Evolutionary conservation across 140 eudicot species (phyloP), one percentile per base, ranked within the genome.

Genomic region (Stevia rebaudiana): DNA sequence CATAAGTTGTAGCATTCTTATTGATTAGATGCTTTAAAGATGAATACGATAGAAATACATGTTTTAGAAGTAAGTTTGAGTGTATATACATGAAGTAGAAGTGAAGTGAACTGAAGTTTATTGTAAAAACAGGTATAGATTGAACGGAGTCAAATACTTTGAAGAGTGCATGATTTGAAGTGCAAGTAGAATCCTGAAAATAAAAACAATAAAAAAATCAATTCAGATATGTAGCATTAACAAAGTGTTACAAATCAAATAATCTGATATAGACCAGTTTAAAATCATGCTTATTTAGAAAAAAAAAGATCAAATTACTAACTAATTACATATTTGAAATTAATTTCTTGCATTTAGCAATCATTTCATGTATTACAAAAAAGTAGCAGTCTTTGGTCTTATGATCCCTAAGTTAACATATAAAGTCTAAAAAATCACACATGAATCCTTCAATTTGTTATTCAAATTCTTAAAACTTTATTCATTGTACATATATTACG

Each of bases 71-170:
- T 78, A 77, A 22, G 11, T 68, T 74, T 28, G 82, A 67, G 72
- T 91, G 87, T 55, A 87, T 18, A 58, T 76, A 70, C 82, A 74
- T 12, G 70, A 91, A 87, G 74, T 75, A 65, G 35, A 36, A 48
- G 6, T 95, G 92, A 68, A 79, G 51, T 23, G 92, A 76, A 52
- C 53, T 66, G 68, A 74, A 80, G 82, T 87, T 68, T 42, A 91
- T 53, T 0, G 78, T 37, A 65, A 87, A 82, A 37, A 74, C 33
- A 11, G 96, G 95, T 50, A 65, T 46, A 30, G 50, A 69, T 64
- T 79, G 41, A 51, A 63, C 59, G 30, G 74, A 78, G 40, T 78
- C 90, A 30, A 30, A 73, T 19, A 86, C 63, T 62, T 71, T 73
- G 66, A 90, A 78, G 53, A 76, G 12, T 6, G 86, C 88, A 61